Base-by-base conservation (phyloP, 148 eudicot genomes). In the Drosera capensis region DNA sequence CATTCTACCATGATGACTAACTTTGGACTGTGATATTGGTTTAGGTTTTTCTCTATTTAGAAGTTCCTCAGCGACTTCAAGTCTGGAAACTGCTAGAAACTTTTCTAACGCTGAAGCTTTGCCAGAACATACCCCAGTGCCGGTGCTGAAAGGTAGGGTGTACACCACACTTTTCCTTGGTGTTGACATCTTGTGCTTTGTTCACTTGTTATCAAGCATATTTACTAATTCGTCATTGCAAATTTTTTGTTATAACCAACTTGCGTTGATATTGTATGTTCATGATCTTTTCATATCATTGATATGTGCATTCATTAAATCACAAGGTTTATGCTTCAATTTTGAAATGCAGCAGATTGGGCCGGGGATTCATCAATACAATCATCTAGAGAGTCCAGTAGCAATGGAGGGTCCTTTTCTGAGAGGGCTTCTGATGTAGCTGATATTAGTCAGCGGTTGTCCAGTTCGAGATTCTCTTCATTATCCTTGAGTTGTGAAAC, bases 1-100 rank as follows among this genome's bases (percentile, higher is more conserved):
- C 38, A 34, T 34, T 34, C 9, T 34, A n/a, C 38, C n/a, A 2
- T 34, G 13, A 34, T 34, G 38, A 34, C 38, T 9, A 34, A 34
- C 9, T n/a, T n/a, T n/a, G n/a, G n/a, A n/a, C n/a, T n/a, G n/a
- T n/a, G 13, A 5, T 34, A 13, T 34, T 34, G 38, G n/a, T 34
- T 34, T 34, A 87, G 96, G 77, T 59, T 68, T 87, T 51, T 72
- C 80, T 25, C 59, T 77, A 48, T 64, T 47, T 14, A 60, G 59
- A 57, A 66, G 41, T 36, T 64, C 72, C 36, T 62, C 62, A 13
- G 42, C 58, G 28, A 60, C 41, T 50, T 60, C 68, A 22, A 58
- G 75, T 50, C 74, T 65, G 54, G 72, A 64, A 58, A 61, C 58
- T 45, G 43, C 51, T 2, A 26, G 51, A 31, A 31, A 48, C 52